Evolutionary conservation across 1,284 basidiomycete genomes (phyloP).

Genomic region (Pascua guehoae): DNA sequence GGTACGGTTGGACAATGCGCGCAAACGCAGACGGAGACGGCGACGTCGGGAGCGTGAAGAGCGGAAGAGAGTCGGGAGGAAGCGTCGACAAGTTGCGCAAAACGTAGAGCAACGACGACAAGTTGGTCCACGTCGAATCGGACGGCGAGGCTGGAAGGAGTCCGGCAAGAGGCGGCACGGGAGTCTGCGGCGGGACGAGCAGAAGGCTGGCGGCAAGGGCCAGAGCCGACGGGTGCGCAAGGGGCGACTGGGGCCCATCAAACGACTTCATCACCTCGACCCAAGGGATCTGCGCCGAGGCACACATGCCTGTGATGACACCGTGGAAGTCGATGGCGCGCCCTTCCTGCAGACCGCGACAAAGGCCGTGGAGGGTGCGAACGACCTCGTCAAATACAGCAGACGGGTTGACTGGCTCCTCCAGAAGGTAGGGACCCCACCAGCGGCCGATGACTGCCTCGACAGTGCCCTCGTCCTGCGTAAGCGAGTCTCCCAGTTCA

Average conservation of each 20-base stretch:
- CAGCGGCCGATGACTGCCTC: conserved; percentile 44
- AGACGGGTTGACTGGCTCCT: conserved; percentile 29
- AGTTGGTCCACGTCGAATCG: conserved; percentile 72
- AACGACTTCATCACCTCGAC: conserved; percentile 57
- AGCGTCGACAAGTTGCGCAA: conserved; percentile 83
- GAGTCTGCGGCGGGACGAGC: conserved; percentile 47
- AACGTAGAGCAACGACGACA: conserved; percentile 78
- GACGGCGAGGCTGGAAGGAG: conserved; percentile 44
- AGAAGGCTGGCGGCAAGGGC: conserved; percentile 48
- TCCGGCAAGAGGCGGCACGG: conserved; percentile 47
- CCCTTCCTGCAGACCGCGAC: conserved; percentile 48
- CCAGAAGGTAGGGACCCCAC: conserved; percentile 43
- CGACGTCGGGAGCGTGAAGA: conserved; percentile 75
- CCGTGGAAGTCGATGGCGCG: conserved; percentile 41
- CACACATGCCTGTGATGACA: conserved; percentile 63
- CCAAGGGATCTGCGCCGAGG: conserved; percentile 71
- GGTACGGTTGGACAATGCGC: conserved; percentile 74
- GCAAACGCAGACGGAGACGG: conserved; percentile 74
- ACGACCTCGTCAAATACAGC: conserved; percentile 32
- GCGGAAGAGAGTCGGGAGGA: conserved; percentile 84
- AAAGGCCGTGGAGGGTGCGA: conserved; percentile 36
- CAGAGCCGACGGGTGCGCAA: conserved; percentile 42
- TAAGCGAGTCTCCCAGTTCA: conserved; percentile 48
- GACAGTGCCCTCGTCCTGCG: conserved; percentile 46
- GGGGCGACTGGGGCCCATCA: conserved; percentile 39